Conservation (phyloP, 2,329 filamentous ascomycete genomes). For the Rugonectria rugulosa region DNA sequence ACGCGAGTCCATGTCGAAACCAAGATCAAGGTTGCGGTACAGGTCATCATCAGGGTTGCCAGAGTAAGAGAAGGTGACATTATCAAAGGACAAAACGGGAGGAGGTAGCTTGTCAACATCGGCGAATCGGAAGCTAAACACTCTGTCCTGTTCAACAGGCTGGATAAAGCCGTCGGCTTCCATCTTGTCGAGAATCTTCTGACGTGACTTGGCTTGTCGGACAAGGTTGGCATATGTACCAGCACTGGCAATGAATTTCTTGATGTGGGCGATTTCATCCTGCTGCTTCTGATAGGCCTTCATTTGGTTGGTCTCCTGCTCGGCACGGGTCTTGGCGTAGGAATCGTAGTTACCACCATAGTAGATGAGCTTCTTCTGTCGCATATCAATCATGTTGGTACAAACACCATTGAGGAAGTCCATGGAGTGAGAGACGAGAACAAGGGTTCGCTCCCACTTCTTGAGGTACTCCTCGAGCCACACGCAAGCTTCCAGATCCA, state of each 20-base stretch:
- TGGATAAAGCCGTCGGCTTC: slow-evolving; percentile 99
- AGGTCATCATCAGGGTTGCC: slow-evolving; percentile 88
- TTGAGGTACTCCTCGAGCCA: slow-evolving; percentile 99
- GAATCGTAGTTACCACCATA: slow-evolving; percentile 99
- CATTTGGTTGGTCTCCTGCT: slow-evolving; percentile 98
- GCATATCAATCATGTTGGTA: slow-evolving; percentile 99
- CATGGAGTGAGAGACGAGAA: slow-evolving; percentile 96
- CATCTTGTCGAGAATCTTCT: slow-evolving; percentile 99
- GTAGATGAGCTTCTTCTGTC: slow-evolving; percentile 86
- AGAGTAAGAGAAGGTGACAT: slow-evolving; percentile 98
- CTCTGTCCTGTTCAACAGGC: slow-evolving; percentile 81
- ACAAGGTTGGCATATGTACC: slow-evolving; percentile 99
- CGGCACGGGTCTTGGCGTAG: slow-evolving; percentile 90
- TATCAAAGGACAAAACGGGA: slow-evolving; percentile 93
- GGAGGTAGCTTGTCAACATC: slow-evolving; percentile 99
- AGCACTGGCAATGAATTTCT: slow-evolving; percentile 99
- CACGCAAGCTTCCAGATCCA: slow-evolving; percentile 99
- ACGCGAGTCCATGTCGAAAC: slow-evolving; percentile 99
- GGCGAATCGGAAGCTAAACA: slow-evolving; percentile 98
- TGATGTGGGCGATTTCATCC: slow-evolving; percentile 98
- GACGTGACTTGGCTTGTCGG: slow-evolving; percentile 96
- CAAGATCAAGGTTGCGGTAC: slow-evolving; percentile 95
- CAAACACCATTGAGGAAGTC: slow-evolving; percentile 99
- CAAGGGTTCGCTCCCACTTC: slow-evolving; percentile 98
- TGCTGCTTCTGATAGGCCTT: slow-evolving; percentile 99